These are phyloP conservation scores for Pulveroboletus sp. DNA, from an alignment of 768 basidiomycete species.

Conservation along the genomic window DNA sequence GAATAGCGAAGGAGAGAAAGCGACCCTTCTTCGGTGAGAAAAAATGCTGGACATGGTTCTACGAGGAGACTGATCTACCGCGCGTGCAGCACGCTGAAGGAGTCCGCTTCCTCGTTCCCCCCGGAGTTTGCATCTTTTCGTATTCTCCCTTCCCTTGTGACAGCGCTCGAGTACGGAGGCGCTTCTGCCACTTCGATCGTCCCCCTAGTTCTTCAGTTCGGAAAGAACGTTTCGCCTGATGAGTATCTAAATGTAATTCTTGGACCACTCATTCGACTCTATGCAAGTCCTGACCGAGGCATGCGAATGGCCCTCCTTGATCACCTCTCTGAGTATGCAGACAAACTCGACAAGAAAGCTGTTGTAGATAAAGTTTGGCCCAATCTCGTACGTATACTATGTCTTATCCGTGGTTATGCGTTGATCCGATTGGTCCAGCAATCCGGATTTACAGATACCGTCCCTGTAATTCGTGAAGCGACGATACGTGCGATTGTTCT, in stretches of 20 bases:
- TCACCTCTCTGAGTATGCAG: constrained; percentile 76
- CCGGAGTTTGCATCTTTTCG: constrained; percentile 80
- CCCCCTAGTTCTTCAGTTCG: constrained; percentile 81
- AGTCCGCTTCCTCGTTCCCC: constrained; percentile 78
- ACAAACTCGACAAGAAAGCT: constrained; percentile 80
- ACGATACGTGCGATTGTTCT: constrained; percentile 86
- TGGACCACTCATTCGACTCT: constrained; percentile 80
- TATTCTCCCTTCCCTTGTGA: constrained; percentile 83
- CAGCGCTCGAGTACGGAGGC: constrained; percentile 77
- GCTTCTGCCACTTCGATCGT: constrained; percentile 74
- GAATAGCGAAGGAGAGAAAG: constrained; percentile 78
- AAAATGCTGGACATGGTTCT: background rate
- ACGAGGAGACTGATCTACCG: background rate
- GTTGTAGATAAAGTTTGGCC: constrained; percentile 93
- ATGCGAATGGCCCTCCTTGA: constrained; percentile 93
- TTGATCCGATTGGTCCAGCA: constrained; percentile 49
- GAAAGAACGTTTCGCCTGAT: constrained; percentile 63
- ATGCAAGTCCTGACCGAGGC: constrained; percentile 86
- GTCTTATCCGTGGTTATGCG: too few relatives aligned
- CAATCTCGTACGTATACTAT: constrained; percentile 57
- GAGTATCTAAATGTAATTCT: constrained; percentile 71
- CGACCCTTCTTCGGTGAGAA: constrained; percentile 60
- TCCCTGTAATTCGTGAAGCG: constrained; percentile 90
- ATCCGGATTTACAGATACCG: constrained; percentile 94
- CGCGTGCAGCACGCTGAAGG: constrained; percentile 65